Conservation (phyloP, 176 grass and related monocot genomes). For the Cocos nucifera region DNA sequence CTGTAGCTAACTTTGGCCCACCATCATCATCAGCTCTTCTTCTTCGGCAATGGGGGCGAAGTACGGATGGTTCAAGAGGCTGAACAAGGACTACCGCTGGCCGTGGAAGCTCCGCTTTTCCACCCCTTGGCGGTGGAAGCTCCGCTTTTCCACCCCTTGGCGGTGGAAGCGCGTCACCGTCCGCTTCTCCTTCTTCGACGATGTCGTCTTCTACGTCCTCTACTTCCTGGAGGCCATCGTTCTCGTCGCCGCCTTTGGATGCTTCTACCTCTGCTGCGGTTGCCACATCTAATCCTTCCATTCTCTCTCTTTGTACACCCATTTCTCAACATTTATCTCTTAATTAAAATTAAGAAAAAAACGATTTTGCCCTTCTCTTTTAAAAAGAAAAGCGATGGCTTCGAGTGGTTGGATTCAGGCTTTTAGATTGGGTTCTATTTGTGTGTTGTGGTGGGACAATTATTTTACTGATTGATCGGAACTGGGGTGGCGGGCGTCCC, state of each 20-base stretch:
- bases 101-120: conserved; percentile 2
- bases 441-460: not conserved
- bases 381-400: too few species aligned
- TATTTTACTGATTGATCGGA: conserved; percentile 38
- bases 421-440: not conserved
- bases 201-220: conserved; percentile 50
- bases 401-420: not conserved
- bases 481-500: conserved; percentile 62
- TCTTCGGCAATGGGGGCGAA: not conserved
- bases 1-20: too few species aligned
- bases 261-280: conserved; percentile 92
- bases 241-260: conserved; percentile 61
- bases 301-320: not conserved
- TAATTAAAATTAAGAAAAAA: not conserved
- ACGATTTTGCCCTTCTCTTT: not conserved
- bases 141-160: conserved; percentile 17
- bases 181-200: conserved; percentile 36
- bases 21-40: not conserved
- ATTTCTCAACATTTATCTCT: not conserved
- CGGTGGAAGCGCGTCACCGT: conserved; percentile 9
- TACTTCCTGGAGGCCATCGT: conserved; percentile 80
- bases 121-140: conserved; percentile 6
- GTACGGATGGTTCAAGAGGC: conserved; percentile 24
- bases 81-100: conserved; percentile 14
- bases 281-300: conserved; percentile 37